These are phyloP conservation scores for Stipa capillata DNA, from an alignment of 176 grass and related monocot species.

Conservation along the genomic window DNA sequence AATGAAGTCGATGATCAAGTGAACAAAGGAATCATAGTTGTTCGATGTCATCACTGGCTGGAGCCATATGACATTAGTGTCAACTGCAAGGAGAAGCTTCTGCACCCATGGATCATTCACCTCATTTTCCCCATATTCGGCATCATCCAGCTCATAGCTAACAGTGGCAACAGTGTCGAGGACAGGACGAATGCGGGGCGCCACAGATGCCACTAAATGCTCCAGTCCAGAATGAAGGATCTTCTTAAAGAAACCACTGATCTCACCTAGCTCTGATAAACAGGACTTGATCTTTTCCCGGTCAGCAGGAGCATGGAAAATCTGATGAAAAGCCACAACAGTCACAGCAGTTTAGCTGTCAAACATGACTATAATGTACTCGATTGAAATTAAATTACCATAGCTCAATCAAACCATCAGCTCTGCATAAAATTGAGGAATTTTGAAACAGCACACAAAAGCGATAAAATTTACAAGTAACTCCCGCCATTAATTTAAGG, in stretches of 20 bases:
- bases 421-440: not conserved
- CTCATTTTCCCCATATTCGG: conserved; percentile 86
- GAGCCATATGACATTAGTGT: conserved; percentile 70
- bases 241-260: conserved; percentile 69
- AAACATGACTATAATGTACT: not conserved
- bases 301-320: conserved; percentile 66
- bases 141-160: conserved; percentile 80
- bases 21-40: conserved; percentile 86
- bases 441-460: not conserved
- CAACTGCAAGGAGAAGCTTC: conserved; percentile 77
- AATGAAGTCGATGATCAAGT: conserved; percentile 81
- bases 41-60: conserved; percentile 77
- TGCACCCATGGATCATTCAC: conserved; percentile 91
- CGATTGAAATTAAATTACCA: not conserved
- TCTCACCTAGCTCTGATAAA: conserved; percentile 77
- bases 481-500: not conserved
- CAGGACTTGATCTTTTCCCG: conserved; percentile 95
- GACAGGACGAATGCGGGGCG: conserved; percentile 62
- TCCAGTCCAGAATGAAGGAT: conserved; percentile 77
- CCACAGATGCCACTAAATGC: conserved; percentile 65
- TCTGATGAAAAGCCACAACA: conserved; percentile 34
- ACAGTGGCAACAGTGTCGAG: conserved; percentile 79
- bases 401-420: not conserved
- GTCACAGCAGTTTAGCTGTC: not conserved
- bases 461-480: not conserved